Percentiles rank a stretch among this genome's conserved stretches.
These are phyloP conservation scores for Scutellaria barbata DNA, from an alignment of 257 asterid species.

Conservation along the genomic window DNA sequence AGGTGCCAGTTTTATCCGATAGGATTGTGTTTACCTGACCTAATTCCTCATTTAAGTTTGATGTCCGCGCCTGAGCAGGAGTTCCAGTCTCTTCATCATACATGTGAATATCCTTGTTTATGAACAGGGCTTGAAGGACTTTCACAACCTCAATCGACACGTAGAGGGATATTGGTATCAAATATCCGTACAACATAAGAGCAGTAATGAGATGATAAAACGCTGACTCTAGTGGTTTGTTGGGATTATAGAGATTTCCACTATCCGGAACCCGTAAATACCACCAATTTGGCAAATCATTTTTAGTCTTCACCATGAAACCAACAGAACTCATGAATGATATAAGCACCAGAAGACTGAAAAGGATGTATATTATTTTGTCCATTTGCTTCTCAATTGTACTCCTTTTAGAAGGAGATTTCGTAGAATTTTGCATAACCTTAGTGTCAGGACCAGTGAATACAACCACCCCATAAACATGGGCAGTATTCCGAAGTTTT, in stretches of 20 bases:
- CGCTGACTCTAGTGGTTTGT: slow-evolving; percentile 62
- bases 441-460: slow-evolving; percentile 94
- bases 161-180: slow-evolving; percentile 93
- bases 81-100: slow-evolving; percentile 90
- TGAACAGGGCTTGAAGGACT: slow-evolving; percentile 90
- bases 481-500: slow-evolving; percentile 85
- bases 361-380: slow-evolving; percentile 86
- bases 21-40: slow-evolving; percentile 93
- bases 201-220: slow-evolving; percentile 87
- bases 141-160: slow-evolving; percentile 93
- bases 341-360: slow-evolving; percentile 70
- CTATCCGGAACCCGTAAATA: slow-evolving; percentile 71
- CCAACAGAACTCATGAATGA: slow-evolving; percentile 80
- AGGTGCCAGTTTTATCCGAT: slow-evolving; percentile 94
- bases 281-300: slow-evolving; percentile 84
- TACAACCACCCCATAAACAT: slow-evolving; percentile 82
- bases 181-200: slow-evolving; percentile 87
- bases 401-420: slow-evolving; percentile 94
- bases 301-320: slow-evolving; percentile 72
- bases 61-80: slow-evolving; percentile 95
- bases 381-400: slow-evolving; percentile 89
- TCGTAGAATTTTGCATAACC: slow-evolving; percentile 92
- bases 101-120: slow-evolving; percentile 85
- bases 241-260: slow-evolving; percentile 60
- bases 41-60: slow-evolving; percentile 90